Conservation (phyloP, 2,329 filamentous ascomycete genomes). For the Exophiala alcalophila region DNA sequence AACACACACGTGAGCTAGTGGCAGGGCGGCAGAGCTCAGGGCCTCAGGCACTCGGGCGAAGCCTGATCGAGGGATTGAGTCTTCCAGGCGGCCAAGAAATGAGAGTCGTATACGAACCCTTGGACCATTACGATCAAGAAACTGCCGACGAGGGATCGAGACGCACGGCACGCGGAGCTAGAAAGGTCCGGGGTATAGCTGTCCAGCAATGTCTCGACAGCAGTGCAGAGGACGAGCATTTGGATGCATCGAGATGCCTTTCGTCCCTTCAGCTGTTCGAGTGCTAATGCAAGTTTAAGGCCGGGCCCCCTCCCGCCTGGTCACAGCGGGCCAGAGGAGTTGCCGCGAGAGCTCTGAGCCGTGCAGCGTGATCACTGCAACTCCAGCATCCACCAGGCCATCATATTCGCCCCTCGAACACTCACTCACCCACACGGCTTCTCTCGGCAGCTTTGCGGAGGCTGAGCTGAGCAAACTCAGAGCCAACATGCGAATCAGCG, state of each 20-base stretch:
- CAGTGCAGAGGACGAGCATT: not conserved
- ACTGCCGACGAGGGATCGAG: conserved; percentile 9
- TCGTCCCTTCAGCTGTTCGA: conserved; percentile 1
- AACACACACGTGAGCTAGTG: conserved; percentile 12
- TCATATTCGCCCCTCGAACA: conserved; percentile 1
- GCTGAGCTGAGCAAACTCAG: conserved; percentile 16
- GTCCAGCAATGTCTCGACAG: conserved; percentile 4
- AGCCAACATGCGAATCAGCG: conserved; percentile 1
- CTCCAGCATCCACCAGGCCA: conserved; percentile 13
- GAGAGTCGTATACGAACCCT: conserved; percentile 3
- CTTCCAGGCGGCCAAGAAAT: conserved; percentile 3
- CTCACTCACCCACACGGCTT: conserved; percentile 2
- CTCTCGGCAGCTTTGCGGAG: conserved; percentile 10
- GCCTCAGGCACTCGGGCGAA: no score
- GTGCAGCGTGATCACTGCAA: conserved; percentile 12
- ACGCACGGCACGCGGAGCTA: conserved; percentile 5
- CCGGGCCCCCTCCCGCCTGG: not conserved
- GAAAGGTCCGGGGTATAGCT: conserved; percentile 5
- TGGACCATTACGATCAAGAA: conserved; percentile 4
- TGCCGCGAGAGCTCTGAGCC: not conserved
- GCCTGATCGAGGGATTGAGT: no score
- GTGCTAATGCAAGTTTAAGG: conserved; percentile 4
- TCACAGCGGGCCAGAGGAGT: conserved; percentile 2
- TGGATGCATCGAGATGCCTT: conserved; percentile 1
- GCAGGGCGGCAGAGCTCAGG: conserved; percentile 2